These are phyloP conservation scores for Saccharomycopsis amapae DNA, from an alignment of 805 yeast genomes.

Conservation along the genomic window DNA sequence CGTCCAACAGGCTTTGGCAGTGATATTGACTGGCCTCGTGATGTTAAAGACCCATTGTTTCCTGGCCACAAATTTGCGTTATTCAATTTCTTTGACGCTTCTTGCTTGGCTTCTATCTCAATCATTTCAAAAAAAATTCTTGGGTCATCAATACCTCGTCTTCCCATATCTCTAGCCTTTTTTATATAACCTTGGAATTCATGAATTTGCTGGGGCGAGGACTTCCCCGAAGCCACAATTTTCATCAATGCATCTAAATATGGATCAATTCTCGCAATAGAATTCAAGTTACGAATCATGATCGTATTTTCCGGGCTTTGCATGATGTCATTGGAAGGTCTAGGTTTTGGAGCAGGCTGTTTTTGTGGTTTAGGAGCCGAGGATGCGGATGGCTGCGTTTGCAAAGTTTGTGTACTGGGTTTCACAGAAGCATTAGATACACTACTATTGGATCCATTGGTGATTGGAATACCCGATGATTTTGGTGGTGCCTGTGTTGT, in stretches of 20 bases:
- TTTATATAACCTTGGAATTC: constrained; percentile 77
- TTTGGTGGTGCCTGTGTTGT: too few relatives aligned
- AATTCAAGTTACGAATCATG: constrained; percentile 79
- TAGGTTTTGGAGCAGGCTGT: not conserved
- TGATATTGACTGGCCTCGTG: not conserved
- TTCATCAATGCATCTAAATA: constrained; percentile 69
- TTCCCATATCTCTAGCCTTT: constrained; percentile 69
- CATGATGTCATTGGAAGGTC: constrained; percentile 33
- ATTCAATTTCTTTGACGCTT: too few relatives aligned
- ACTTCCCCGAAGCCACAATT: constrained; percentile 77
- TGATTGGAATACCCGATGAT: too few relatives aligned
- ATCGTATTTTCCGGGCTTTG: constrained; percentile 61
- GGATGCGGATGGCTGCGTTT: too few relatives aligned
- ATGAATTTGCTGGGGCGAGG: constrained; percentile 61
- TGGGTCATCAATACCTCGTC: constrained; percentile 21
- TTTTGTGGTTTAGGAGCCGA: not conserved
- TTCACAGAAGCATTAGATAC: too few relatives aligned
- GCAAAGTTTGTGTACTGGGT: too few relatives aligned
- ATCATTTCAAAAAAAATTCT: constrained; percentile 17
- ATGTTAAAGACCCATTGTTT: not conserved
- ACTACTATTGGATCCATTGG: too few relatives aligned
- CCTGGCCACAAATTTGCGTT: too few relatives aligned
- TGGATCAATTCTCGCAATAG: constrained; percentile 70
- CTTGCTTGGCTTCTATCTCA: constrained; percentile 12
- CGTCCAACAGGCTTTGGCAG: constrained; percentile 1